Conservation (phyloP, 768 basidiomycete genomes). For the Rhizopogon rudus region DNA sequence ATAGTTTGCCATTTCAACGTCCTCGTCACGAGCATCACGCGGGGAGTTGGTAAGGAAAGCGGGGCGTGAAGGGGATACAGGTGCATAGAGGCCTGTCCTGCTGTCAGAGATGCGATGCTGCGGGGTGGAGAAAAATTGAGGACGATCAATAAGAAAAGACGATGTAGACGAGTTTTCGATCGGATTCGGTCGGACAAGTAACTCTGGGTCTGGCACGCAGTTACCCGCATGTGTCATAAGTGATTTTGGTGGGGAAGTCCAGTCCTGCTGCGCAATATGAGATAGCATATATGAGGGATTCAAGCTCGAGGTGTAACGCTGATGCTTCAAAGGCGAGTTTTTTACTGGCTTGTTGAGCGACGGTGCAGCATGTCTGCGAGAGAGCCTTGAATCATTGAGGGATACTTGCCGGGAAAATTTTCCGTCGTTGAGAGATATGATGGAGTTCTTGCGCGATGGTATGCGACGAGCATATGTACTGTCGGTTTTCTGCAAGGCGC, state of each 20-base stretch:
- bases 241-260: slow-evolving; percentile 10
- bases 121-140: slow-evolving; percentile 25
- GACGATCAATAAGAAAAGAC: slow-evolving; percentile 15
- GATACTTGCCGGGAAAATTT: slow-evolving; percentile 14
- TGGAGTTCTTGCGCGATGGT: slow-evolving; percentile 1
- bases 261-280: slow-evolving; percentile 9
- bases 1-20: slow-evolving; percentile 16
- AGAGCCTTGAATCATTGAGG: slow-evolving; percentile 11
- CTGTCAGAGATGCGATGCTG: slow-evolving; percentile 3
- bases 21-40: not conserved
- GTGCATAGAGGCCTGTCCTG: not conserved
- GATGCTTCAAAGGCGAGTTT: slow-evolving; percentile 14
- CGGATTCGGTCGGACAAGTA: not conserved
- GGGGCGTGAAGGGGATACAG: not conserved
- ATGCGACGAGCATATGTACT: not conserved
- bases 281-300: slow-evolving; percentile 24
- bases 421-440: slow-evolving; percentile 3
- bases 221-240: not conserved
- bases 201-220: not conserved
- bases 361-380: not conserved
- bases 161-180: not conserved
- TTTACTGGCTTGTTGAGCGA: slow-evolving; percentile 7
- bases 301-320: slow-evolving; percentile 16
- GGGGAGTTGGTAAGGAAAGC: not conserved
- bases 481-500: slow-evolving; percentile 13